phyloP scores from a whole-genome alignment of 176 grass and related monocot genomes.

The Areca catechu region DNA sequence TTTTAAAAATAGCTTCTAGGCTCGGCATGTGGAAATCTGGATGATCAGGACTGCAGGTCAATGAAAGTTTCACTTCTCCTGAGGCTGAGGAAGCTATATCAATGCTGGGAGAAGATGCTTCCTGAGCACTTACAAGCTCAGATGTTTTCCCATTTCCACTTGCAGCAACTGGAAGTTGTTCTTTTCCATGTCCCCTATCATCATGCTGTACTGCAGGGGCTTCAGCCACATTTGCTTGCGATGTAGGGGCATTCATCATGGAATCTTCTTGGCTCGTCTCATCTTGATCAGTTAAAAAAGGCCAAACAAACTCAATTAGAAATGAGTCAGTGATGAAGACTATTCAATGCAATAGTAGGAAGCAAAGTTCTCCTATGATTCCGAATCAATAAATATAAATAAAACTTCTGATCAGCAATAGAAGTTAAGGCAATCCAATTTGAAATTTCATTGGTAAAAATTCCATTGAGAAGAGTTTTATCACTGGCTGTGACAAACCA shows the following conservation, averaged over 20 bases:
- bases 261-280: slow-evolving; percentile 4
- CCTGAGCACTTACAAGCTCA: slow-evolving; percentile 16
- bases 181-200: slow-evolving; percentile 3
- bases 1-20: slow-evolving; percentile 43
- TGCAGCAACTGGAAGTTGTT: slow-evolving; percentile 1
- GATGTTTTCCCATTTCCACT: slow-evolving; percentile 13
- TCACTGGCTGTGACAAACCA: too few species aligned
- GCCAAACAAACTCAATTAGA: slow-evolving; percentile 12
- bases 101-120: slow-evolving; percentile 26
- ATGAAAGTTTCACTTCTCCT: slow-evolving; percentile 54
- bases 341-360: too few species aligned
- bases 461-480: too few species aligned
- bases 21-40: slow-evolving; percentile 38
- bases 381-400: too few species aligned
- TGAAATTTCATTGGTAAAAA: too few species aligned
- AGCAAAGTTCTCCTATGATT: too few species aligned
- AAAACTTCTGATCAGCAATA: too few species aligned
- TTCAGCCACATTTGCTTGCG: slow-evolving; percentile 12
- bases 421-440: too few species aligned
- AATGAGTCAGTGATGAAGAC: slow-evolving; percentile 1
- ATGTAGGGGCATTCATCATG: slow-evolving; percentile 14
- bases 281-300: slow-evolving; percentile 24
- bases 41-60: slow-evolving; percentile 28
- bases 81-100: slow-evolving; percentile 56
- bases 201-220: slow-evolving; percentile 1